Evolutionary conservation across 495 filamentous ascomycete species (phyloP), one percentile per base, ranked within the genome.

Genomic region (Penicillium angulare): DNA sequence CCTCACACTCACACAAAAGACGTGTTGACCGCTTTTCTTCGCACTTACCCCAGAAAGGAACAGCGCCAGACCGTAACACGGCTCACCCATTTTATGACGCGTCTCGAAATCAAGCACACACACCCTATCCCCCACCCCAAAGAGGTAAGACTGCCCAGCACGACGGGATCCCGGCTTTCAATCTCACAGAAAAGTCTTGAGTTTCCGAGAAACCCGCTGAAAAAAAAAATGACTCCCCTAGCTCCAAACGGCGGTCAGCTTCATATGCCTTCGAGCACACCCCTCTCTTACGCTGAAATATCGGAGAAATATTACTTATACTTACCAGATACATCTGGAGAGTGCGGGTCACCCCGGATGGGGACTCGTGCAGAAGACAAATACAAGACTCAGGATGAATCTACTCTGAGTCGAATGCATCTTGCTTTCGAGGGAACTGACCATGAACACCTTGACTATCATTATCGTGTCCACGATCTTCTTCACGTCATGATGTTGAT

Each of bases 141-240:
- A 7, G 18, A 15, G 27, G 24, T 16, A 18, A 31, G 16, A 5
- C 16, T 18, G 24, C 24, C 23, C 41, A 18, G 23, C n/a, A 31
- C 3, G 12, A 9, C 21, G 18, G 38, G 18, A 38, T 18, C 27
- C 29, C 27, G 26, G 23, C 17, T 29, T 39, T 18, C 2, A 21
- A 2, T 20, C 5, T 21, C 13, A 31, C 27, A 12, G 17, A 26
- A 27, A 15, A 40, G 7, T 20, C 24, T 53, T 41, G 13, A 34
- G 47, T 58, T 63, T 39, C 61, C 61, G 61, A 65, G 48, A 41
- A 52, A 60, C 35, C 52, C 61, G 61, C 61, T 61, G 50, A 40
- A 55, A 65, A 59, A n/a, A n/a, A n/a, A n/a, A n/a, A n/a, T n/a
- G n/a, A n/a, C n/a, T n/a, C n/a, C n/a, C 34, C 39, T 16, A 18